Conservation (phyloP, 345 rosid species). For the Brassica cretica region DNA sequence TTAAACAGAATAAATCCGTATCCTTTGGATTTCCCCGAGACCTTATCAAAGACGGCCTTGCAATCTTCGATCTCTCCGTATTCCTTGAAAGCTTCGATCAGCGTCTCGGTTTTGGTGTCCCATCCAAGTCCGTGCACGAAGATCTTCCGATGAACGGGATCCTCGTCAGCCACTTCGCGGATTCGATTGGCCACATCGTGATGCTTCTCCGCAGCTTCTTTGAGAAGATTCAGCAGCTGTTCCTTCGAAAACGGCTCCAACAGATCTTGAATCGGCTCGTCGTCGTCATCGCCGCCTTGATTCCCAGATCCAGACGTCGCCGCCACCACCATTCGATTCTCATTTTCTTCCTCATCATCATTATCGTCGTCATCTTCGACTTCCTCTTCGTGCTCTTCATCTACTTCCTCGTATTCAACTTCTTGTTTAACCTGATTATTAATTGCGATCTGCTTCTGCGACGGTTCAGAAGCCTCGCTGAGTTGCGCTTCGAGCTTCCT, state of each 20-base stretch:
- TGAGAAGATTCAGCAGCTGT: slow-evolving; percentile 51
- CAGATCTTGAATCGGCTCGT: slow-evolving; percentile 64
- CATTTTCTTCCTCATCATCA: background rate
- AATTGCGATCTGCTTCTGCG: slow-evolving; percentile 29
- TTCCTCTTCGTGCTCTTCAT: slow-evolving; percentile 42
- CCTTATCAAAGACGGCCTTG: slow-evolving; percentile 68
- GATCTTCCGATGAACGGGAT: slow-evolving; percentile 72
- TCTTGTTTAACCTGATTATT: slow-evolving; percentile 29
- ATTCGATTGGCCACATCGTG: slow-evolving; percentile 43
- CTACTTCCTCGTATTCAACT: slow-evolving; percentile 43
- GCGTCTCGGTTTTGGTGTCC: slow-evolving; percentile 76
- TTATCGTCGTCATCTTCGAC: slow-evolving; percentile 41
- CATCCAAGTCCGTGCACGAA: slow-evolving; percentile 84
- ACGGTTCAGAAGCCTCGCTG: slow-evolving; percentile 32
- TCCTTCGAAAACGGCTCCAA: slow-evolving; percentile 72
- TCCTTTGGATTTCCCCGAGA: slow-evolving; percentile 80
- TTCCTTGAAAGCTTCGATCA: slow-evolving; percentile 52
- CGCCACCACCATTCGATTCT: slow-evolving; percentile 6
- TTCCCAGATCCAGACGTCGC: slow-evolving; percentile 35
- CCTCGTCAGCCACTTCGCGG: slow-evolving; percentile 56
- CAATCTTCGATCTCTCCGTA: slow-evolving; percentile 82
- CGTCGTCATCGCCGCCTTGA: slow-evolving; percentile 42
- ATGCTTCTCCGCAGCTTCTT: slow-evolving; percentile 56
- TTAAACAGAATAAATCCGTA: slow-evolving; percentile 73
- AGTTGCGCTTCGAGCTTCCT: slow-evolving; percentile 53